phyloP scores from a whole-genome alignment of 257 asterid genomes.

The Jaltomata sinuosa region DNA sequence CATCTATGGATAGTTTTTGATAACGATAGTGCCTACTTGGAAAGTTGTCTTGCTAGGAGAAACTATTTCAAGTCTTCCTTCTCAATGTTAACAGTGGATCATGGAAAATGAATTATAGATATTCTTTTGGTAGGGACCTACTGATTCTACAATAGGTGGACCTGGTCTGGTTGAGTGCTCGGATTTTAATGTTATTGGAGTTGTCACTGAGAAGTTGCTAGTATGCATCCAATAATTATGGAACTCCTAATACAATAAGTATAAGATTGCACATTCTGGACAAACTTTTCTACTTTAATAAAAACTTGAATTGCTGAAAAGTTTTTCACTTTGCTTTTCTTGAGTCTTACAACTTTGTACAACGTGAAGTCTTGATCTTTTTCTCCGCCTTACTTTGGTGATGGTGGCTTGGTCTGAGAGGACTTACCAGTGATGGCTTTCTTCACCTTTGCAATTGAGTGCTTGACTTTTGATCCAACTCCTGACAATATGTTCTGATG shows the following conservation, averaged over 20 bases:
- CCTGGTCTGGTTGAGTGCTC: not conserved
- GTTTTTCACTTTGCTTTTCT: not conserved
- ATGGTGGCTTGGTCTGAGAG: slow-evolving; percentile 44
- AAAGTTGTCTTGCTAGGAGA: not conserved
- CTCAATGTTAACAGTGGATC: not conserved
- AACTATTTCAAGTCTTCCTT: not conserved
- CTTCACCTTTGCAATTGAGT: slow-evolving; percentile 83
- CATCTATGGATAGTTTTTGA: not conserved
- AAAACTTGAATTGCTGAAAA: not conserved
- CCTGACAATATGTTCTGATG: slow-evolving; percentile 73
- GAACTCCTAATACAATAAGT: not conserved
- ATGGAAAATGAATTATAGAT: not conserved
- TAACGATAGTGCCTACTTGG: not conserved
- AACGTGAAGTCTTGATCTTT: not conserved
- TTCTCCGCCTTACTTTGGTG: slow-evolving; percentile 29
- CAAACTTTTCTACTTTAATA: not conserved
- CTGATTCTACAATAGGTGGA: not conserved
- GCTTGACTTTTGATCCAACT: slow-evolving; percentile 85
- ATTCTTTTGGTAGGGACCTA: not conserved
- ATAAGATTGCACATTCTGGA: not conserved
- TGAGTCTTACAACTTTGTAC: not conserved
- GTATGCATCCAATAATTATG: not conserved
- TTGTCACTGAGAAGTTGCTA: not conserved
- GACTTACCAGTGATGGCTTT: slow-evolving; percentile 76
- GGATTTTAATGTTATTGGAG: not conserved